Percentiles rank a stretch among this genome's conserved stretches.
Conservation (phyloP, 345 rosid species). For the Populus euphratica region DNA sequence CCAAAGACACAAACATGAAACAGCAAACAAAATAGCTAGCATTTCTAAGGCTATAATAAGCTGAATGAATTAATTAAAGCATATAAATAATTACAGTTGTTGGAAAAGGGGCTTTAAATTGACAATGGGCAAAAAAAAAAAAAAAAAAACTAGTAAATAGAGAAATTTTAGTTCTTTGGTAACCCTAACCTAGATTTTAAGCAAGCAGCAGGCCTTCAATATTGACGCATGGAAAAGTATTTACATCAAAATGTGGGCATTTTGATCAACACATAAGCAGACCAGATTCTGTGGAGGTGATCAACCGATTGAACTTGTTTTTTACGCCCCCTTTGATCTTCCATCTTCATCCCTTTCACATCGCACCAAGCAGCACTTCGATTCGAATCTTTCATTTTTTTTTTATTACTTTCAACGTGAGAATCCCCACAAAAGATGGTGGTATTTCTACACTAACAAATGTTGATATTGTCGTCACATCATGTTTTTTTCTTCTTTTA, state of each 20-base stretch:
- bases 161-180: not conserved
- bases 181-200: slow-evolving; percentile 17
- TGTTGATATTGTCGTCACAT: not conserved
- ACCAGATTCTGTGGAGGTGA: slow-evolving; percentile 5
- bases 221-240: slow-evolving; percentile 20
- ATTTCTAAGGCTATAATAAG: too few species aligned
- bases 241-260: slow-evolving; percentile 1
- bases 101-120: too few species aligned
- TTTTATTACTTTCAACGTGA: not conserved
- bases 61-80: too few species aligned
- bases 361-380: slow-evolving; percentile 11
- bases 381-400: slow-evolving; percentile 7
- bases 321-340: not conserved
- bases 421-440: slow-evolving; percentile 1
- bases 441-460: not conserved
- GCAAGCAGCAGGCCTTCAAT: not conserved
- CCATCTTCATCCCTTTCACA: not conserved
- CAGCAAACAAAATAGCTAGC: too few species aligned
- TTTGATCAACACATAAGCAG: not conserved
- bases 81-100: too few species aligned
- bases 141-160: not conserved
- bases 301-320: not conserved
- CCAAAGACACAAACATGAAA: too few species aligned
- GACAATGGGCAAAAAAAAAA: too few species aligned
- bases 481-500: not conserved